Base-by-base conservation (phyloP, 805 yeast genomes). In the Candida fluviatilis region DNA sequence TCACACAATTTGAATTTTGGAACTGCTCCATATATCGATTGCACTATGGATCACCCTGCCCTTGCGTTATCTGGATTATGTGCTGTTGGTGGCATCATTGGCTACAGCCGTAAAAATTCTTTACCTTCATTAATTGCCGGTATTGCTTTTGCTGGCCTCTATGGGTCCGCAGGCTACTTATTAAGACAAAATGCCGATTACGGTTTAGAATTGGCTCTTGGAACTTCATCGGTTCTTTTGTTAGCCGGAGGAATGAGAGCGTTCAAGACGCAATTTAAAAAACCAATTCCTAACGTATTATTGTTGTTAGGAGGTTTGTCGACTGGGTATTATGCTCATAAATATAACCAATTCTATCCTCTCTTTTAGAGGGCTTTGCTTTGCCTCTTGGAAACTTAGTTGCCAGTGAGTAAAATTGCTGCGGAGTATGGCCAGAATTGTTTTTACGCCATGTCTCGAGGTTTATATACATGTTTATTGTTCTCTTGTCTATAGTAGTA, bases 41-140 rank as follows among this genome's bases (percentile, higher is more conserved):
- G 10, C 10, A 37, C 23, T 18, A 66, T 68, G 93, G 95, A 85
- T 64, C 93, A 84, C 57, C 90, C 89, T 39, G 79, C 87, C 38
- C 77, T 69, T 50, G 80, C 90, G 15, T 70, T 84, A 49, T 77
- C 88, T 17, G 85, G 80, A 11, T 73, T 84, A 45, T 70, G 84
- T 50, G 71, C 82, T 38, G 57, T 76, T 38, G 93, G 93, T 38
- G 95, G 93, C 35, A 46, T 76, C 28, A 73, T 79, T 62, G 93
- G 93, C 28, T 85, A 66, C 60, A 52, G 62, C 61, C 75, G 72
- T 48, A 83, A 84, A 50, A 76, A 82, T 10, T 85, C 95, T 2
- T 54, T 82, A 26, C 95, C 95, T 16, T 87, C 96, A 0, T 69
- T 90, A 38, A 63, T 78, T 34, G 95, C 91, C 1, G 97, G 97